Evolutionary conservation across 345 rosid species (phyloP).

Genomic region (Populus simonii): DNA sequence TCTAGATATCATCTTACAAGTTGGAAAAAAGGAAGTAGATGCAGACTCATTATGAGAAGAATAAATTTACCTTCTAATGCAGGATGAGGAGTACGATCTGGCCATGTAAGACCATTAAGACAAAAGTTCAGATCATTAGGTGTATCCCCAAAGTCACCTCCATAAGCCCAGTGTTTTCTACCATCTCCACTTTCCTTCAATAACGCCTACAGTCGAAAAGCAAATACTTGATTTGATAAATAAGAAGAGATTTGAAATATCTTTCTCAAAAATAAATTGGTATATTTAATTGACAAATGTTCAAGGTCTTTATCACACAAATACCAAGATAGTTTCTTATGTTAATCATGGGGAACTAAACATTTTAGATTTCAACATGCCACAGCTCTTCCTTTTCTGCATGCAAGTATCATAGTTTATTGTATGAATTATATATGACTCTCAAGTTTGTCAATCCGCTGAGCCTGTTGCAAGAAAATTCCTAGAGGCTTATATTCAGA

Average conservation of each 20-base stretch:
- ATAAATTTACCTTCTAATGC: slow-evolving; percentile 67
- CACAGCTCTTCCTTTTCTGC: too few relatives aligned
- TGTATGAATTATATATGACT: too few relatives aligned
- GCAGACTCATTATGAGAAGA: neutral
- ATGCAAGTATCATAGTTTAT: too few relatives aligned
- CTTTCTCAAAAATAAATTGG: neutral
- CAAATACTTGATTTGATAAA: neutral
- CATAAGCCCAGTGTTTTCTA: slow-evolving; percentile 89
- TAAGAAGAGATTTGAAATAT: neutral
- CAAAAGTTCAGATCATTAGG: slow-evolving; percentile 97
- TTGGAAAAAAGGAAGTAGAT: neutral
- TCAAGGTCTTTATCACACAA: neutral
- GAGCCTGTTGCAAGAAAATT: too few relatives aligned
- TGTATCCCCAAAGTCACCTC: slow-evolving; percentile 93
- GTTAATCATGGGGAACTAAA: too few relatives aligned
- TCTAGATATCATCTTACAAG: neutral
- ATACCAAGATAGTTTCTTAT: too few relatives aligned
- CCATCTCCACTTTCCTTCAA: slow-evolving; percentile 68
- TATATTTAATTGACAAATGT: neutral
- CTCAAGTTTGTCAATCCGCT: too few relatives aligned
- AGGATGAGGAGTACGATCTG: slow-evolving; percentile 94
- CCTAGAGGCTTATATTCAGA: too few relatives aligned
- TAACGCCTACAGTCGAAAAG: slow-evolving; percentile 52
- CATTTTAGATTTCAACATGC: too few relatives aligned
- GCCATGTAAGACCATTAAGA: slow-evolving; percentile 88